These are phyloP conservation scores for Plectranthus barbatus DNA, from an alignment of 257 asterid genomes.

Conservation along the genomic window DNA sequence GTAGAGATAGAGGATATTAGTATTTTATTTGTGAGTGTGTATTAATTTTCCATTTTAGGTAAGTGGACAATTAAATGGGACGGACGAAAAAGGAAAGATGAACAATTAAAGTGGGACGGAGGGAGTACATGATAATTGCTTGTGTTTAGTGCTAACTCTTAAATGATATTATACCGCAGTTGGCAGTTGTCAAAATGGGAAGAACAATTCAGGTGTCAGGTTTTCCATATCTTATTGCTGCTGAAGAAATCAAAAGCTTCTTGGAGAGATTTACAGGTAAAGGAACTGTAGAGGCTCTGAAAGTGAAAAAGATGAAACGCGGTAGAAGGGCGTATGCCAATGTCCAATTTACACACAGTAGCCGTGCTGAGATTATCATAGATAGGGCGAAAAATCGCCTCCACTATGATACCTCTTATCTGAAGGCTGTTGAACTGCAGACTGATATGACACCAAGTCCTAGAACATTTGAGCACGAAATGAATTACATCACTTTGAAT, in stretches of 20 bases:
- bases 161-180: too few relatives aligned
- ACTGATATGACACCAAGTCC: slow-evolving; percentile 33
- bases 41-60: too few relatives aligned
- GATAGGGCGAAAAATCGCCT: slow-evolving; percentile 18
- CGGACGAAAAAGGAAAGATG: too few relatives aligned
- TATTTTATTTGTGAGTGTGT: too few relatives aligned
- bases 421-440: slow-evolving; percentile 39
- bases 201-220: slow-evolving; percentile 41
- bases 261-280: slow-evolving; percentile 39
- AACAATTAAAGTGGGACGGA: too few relatives aligned
- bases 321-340: slow-evolving; percentile 53
- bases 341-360: slow-evolving; percentile 55
- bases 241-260: slow-evolving; percentile 20
- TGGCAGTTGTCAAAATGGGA: slow-evolving; percentile 11
- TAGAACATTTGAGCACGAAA: slow-evolving; percentile 20
- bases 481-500: slow-evolving; percentile 35
- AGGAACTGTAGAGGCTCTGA: slow-evolving; percentile 46
- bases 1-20: too few relatives aligned
- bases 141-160: too few relatives aligned
- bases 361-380: slow-evolving; percentile 29
- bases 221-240: slow-evolving; percentile 38
- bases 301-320: slow-evolving; percentile 37
- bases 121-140: too few relatives aligned
- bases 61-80: too few relatives aligned
- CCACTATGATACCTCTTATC: slow-evolving; percentile 35